Conservation (phyloP, 2,329 filamentous ascomycete species). For the Sclerotinia spermophila region DNA sequence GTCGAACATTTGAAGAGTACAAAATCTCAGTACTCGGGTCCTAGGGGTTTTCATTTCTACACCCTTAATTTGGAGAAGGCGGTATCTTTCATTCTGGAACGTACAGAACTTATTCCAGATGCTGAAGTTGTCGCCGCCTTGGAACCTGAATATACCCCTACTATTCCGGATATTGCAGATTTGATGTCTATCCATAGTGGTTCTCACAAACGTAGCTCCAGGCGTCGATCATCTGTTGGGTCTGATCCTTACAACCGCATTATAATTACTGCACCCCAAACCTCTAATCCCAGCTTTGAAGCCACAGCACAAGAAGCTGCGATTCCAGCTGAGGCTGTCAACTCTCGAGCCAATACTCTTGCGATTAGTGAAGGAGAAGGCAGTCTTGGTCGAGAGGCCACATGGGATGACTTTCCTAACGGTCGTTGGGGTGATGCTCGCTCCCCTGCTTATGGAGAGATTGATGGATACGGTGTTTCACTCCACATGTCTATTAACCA, state of each 20-base stretch:
- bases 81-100: constrained; percentile 87
- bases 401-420: constrained; percentile 98
- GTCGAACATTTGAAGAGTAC: constrained; percentile 69
- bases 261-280: constrained; percentile 65
- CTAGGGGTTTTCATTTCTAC: constrained; percentile 92
- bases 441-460: constrained; percentile 91
- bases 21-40: constrained; percentile 54
- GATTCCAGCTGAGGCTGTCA: constrained; percentile 68
- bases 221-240: constrained; percentile 55
- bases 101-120: constrained; percentile 74
- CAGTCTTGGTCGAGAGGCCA: constrained; percentile 84
- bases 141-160: constrained; percentile 43
- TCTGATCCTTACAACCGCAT: constrained; percentile 85
- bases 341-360: constrained; percentile 77
- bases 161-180: constrained; percentile 23
- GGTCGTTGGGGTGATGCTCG: constrained; percentile 91
- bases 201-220: constrained; percentile 18
- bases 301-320: constrained; percentile 73
- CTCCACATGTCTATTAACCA: constrained; percentile 84
- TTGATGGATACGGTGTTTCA: constrained; percentile 96
- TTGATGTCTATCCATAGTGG: constrained; percentile 34
- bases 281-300: constrained; percentile 63
- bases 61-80: constrained; percentile 95
- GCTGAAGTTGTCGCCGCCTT: constrained; percentile 42
- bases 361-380: constrained; percentile 94